Evolutionary conservation across 1,139 yeast genomes (phyloP), one percentile per base, ranked within the genome.

Genomic region (Hyphopichia wangnamkhiaoensis): DNA sequence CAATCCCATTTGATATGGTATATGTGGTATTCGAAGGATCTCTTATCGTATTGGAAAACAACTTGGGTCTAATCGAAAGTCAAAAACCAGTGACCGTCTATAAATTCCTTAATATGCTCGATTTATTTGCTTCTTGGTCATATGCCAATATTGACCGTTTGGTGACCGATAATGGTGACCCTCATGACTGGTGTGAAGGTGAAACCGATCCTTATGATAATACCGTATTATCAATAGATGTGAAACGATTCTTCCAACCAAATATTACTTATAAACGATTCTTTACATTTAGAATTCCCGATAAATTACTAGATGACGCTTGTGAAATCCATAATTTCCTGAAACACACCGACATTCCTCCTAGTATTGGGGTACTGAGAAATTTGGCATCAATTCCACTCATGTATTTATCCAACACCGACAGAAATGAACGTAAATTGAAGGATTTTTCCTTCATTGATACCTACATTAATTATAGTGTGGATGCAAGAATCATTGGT

Each of bases 101-200:
- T 45, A 66, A 63, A 43, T 71, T 71, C 45, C 55, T 71, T 40
- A 70, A 67, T 42, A 71, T 71, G 76, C 56, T 68, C 31, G 78
- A 72, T 45, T 52, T 72, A 25, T 71, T 68, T 54, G 78, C 78
- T 2, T 64, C 70, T 28, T 72, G 77, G 77, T 58, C 74, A 6
- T 71, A 62, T 47, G 74, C 77, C 21, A 71, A 71, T 46, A 71
- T 72, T 25, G 74, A 68, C 46, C 50, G 78, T 31, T 54, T 72
- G 19, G 65, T 60, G 12, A 71, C 76, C 5, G 78, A 72, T 47
- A 58, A 69, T 40, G 76, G 76, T 1, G 74, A 71, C 43, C 77
- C 77, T 4, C 72, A 68, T 45, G 77, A 71, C 53, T 72, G 77
- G 77, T 71, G 77, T 50, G 67, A 60, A 20, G 76, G 76, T 2